Evolutionary conservation across 2,329 filamentous ascomycete species (phyloP), one percentile per base, ranked within the genome.

Genomic region (Aspergillus sp.): DNA sequence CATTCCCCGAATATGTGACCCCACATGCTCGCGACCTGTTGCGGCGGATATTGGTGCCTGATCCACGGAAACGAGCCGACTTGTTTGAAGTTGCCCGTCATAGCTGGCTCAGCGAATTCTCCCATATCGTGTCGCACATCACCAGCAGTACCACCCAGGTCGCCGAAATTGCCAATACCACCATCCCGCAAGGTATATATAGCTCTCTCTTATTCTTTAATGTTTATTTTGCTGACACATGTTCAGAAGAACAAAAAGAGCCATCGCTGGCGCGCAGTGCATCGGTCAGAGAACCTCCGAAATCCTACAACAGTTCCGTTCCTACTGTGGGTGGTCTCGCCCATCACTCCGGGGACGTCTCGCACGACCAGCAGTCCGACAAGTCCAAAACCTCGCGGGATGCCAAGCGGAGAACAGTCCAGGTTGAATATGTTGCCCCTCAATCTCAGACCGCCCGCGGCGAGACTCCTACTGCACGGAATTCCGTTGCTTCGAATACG

Each of bases 1-100:
- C 91, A 3, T 98, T 98, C 67, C 93, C 93, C 52, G 93, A 98
- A 83, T 97, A 97, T 66, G 93, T 98, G 58, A 95, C 93, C 6
- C 93, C 93, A 6, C 93, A 98, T 68, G 91, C 93, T 19, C 82
- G 93, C 60, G 93, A 98, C 68, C 79, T 98, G 0, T 76, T 98
- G 42, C 84, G 93, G 51, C 84, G 93, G 46, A 98, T 98, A 51
- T 79, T 98, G 39, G 93, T 98, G 0, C 91, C 93, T 5, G 93
- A 97, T 66, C 93, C 93, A 45, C 81, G 93, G 55, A 94, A 95
- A 71, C 84, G 93, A 64, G 93, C 93, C 44, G 93, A 98, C 66
- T 74, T 98, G 41, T 98, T 98, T 61, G 93, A 98, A 67, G 93
- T 98, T 39, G 93, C 93, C 42, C 83, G 93, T 45, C 93, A 98